Percentiles rank a stretch among this genome's conserved stretches.
Conservation (phyloP, 148 eudicot genomes). For the Beta vulgaris region DNA sequence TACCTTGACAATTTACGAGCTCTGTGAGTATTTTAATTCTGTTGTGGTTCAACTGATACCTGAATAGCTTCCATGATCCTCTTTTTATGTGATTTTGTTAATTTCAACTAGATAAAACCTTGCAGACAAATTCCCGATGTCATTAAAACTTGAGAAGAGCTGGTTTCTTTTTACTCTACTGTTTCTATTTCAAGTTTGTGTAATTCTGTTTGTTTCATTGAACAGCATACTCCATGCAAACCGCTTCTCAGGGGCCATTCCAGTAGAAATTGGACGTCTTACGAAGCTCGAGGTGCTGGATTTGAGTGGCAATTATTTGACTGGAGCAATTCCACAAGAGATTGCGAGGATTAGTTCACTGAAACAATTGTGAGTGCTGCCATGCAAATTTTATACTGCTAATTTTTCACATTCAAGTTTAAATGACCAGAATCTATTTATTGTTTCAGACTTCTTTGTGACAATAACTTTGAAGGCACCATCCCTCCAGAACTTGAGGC, state of each 20-base stretch:
- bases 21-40: constrained; percentile 50
- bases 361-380: constrained; percentile 61
- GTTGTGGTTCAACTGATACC: neutral
- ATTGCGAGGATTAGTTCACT: constrained; percentile 55
- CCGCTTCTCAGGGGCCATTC: constrained; percentile 69
- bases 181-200: neutral
- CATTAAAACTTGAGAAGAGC: neutral
- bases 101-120: neutral
- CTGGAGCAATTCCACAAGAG: constrained; percentile 69
- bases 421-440: constrained; percentile 5
- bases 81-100: neutral
- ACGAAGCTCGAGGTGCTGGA: constrained; percentile 68
- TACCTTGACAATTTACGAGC: constrained; percentile 56
- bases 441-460: constrained; percentile 59
- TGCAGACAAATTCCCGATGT: neutral
- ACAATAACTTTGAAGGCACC: constrained; percentile 64
- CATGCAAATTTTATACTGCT: neutral
- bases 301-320: constrained; percentile 70
- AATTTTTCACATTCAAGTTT: neutral
- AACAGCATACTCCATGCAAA: constrained; percentile 67
- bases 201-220: constrained; percentile 26
- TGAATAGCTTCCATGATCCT: neutral
- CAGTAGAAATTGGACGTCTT: constrained; percentile 65
- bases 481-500: constrained; percentile 58
- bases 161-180: neutral